Base-by-base conservation (phyloP, 306 rosid species). In the Fragaria iinumae region DNA sequence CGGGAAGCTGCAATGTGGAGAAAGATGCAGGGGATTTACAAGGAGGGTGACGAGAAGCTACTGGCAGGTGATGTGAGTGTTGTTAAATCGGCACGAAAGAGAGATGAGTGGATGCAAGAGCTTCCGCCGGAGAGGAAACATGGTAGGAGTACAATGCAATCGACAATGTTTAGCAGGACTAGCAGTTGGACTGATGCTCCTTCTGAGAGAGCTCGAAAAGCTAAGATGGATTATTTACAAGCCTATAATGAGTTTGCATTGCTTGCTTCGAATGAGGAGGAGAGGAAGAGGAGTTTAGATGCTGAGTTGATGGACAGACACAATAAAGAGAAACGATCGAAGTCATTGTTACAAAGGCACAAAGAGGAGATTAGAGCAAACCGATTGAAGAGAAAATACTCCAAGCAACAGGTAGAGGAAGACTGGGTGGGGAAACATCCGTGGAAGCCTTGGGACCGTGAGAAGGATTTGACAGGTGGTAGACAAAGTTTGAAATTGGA, bases 381-480 rank as follows among this genome's bases (percentile, higher is more conserved):
- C 82, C 81, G 76, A 27, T 80, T 88, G 11, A 94, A 90, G 93
- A 89, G 86, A 74, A 93, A 87, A 70, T 18, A 6, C 57, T 77
- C 90, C 6, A 74, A 69, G 69, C 86, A 81, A 77, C 80, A 69
- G 65, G 38, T 67, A 18, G 89, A 79, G 69, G 93, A 91, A 74
- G 91, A 91, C 0, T 92, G 98, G 95, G 87, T 75, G 76, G 95
- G 93, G 79, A 86, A 90, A 73, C 96, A 94, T 88, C 97, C 96
- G 36, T 90, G 98, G 96, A 94, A 90, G 84, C 98, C 97, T 76
- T 92, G 96, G 96, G 97, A 94, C 81, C 91, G 97, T 68, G 97
- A 94, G 76, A 92, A 88, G 85, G 98, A 92, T 79, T 83, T 91
- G 80, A 67, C 85, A 3, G 91, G 95, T 67, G 97, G 97, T 78